phyloP scores from a whole-genome alignment of 352 stramenopile genomes.

The Globisporangium canariense region DNA sequence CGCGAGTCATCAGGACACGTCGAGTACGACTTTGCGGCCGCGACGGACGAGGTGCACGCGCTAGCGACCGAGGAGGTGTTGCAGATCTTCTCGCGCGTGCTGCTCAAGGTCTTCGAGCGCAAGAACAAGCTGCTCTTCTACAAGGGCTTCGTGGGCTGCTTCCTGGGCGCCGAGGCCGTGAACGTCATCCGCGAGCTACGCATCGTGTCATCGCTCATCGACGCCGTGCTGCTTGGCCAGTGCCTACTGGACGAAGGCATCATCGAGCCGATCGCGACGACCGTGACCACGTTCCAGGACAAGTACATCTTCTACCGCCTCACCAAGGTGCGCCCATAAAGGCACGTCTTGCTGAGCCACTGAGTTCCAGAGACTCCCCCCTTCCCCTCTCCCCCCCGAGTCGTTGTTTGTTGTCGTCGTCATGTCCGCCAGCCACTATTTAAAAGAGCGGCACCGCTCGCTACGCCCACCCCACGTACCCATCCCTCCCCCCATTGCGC shows the following conservation, averaged over 20 bases:
- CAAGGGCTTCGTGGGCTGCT: slow-evolving; percentile 81
- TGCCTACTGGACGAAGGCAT: slow-evolving; percentile 72
- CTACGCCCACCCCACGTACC: too few relatives aligned
- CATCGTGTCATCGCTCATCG: slow-evolving; percentile 64
- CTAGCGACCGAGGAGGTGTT: slow-evolving; percentile 81
- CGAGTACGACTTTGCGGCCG: slow-evolving; percentile 73
- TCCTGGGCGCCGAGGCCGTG: slow-evolving; percentile 80
- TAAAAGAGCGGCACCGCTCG: neutral
- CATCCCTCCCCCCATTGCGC: too few relatives aligned
- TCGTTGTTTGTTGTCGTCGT: neutral
- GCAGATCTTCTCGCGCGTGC: slow-evolving; percentile 53
- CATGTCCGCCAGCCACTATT: neutral
- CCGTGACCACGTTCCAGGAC: slow-evolving; percentile 77
- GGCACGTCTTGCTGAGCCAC: neutral
- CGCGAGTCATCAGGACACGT: slow-evolving; percentile 49
- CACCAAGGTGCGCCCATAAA: slow-evolving; percentile 41
- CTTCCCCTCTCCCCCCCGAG: neutral
- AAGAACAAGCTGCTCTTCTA: slow-evolving; percentile 89
- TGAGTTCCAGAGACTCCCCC: too few relatives aligned
- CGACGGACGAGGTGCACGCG: slow-evolving; percentile 76
- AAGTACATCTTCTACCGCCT: slow-evolving; percentile 87
- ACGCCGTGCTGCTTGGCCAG: slow-evolving; percentile 81
- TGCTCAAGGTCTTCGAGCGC: slow-evolving; percentile 82
- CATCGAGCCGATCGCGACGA: slow-evolving; percentile 73
- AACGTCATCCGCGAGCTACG: slow-evolving; percentile 78